Base-by-base conservation (phyloP, 192 early-diverging fungal species). In the Backusella tarrabulga region DNA sequence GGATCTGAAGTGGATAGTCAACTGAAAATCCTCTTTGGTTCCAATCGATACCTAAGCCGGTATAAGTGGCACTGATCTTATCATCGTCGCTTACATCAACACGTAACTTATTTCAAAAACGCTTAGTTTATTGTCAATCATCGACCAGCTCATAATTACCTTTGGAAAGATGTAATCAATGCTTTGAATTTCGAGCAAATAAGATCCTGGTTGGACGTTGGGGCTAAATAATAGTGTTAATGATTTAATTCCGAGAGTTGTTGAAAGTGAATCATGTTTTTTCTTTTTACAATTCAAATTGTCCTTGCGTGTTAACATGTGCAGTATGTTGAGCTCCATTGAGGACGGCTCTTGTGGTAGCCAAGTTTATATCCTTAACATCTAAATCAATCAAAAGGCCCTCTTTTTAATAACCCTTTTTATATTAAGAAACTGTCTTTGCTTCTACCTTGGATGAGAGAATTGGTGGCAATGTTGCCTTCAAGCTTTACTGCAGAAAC, bases 151-250 rank as follows among this genome's bases (percentile, higher is more conserved):
- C 36, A 72, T 15, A 32, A 40, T 36, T 21, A 90, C 89, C 69
- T 80, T 84, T 34, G 89, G 87, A 77, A 84, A 90, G 26, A 85
- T 80, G 70, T 83, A 87, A 19, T 88, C 84, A 67, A 84, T 79
- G 40, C 80, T 85, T 73, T 85, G 80, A 35, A 90, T 77, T 72
- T 90, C 85, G 15, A 90, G 78, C 14, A 87, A 72, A 75, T 90
- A 90, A 19, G 81, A 87, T 63, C 89, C 89, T 23, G 76, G 73
- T 23, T 81, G 56, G 1, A 90, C 81, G 42, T 86, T 44, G 19
- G 84, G 76, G 67, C 89, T 90, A 78, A 32, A 63, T 14, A 60
- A 54, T n/a, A 54, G 6, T 54, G n/a, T n/a, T n/a, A 54, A 54
- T 54, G 6, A n/a, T 17, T 8, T n/a, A n/a, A 6, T 42, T 29